These are phyloP conservation scores for Starmera dryadoides DNA, from an alignment of 805 yeast genomes.

Conservation along the genomic window DNA sequence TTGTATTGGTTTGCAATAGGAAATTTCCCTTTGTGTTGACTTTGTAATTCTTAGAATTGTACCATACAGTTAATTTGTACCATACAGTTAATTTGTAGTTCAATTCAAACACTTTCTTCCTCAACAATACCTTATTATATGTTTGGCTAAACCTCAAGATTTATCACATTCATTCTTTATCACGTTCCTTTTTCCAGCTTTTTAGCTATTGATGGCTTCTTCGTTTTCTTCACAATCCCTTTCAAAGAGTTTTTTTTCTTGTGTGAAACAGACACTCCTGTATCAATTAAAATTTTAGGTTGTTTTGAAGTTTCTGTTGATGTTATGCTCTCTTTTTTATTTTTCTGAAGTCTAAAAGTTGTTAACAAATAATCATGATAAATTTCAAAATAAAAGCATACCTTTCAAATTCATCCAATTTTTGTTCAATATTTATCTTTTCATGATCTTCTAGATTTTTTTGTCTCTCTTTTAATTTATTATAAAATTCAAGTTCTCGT, in stretches of 20 bases:
- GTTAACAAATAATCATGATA: not conserved
- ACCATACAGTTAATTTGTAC: no score
- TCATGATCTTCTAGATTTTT: constrained; percentile 4
- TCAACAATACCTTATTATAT: no score
- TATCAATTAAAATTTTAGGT: not conserved
- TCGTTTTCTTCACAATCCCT: not conserved
- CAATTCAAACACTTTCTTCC: no score
- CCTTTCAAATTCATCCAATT: constrained; percentile 11
- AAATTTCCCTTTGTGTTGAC: no score
- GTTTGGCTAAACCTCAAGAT: no score
- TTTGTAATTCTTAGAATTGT: no score
- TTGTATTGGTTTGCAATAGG: no score
- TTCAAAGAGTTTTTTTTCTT: not conserved
- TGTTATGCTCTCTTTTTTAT: not conserved
- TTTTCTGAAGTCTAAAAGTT: not conserved
- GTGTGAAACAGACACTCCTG: not conserved
- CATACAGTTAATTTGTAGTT: no score
- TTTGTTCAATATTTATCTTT: constrained; percentile 15
- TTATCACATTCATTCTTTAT: no score
- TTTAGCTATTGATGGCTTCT: no score
- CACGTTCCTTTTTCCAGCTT: no score
- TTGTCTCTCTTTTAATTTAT: constrained; percentile 6
- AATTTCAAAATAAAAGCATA: not conserved
- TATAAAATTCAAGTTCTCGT: constrained; percentile 14
- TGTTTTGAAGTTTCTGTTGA: not conserved